Evolutionary conservation across 345 rosid genomes (phyloP).

Genomic region (Lepidium aucheri): DNA sequence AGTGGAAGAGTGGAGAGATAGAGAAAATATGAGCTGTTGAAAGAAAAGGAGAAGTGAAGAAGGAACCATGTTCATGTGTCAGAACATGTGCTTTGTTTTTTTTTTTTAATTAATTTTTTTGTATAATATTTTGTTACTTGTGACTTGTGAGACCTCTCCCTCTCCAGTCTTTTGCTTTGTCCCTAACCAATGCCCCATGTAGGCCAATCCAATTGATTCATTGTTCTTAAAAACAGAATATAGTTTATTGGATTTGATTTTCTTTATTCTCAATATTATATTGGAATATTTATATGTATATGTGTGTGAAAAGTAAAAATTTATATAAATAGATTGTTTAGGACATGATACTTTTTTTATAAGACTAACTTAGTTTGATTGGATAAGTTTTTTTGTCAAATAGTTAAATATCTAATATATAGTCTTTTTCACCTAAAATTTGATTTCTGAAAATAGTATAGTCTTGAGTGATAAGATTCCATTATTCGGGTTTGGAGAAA

Average conservation of each 20-base stretch:
- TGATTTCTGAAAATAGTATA: too few species aligned
- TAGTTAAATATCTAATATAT: too few species aligned
- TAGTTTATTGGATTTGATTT: background rate
- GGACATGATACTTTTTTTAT: too few species aligned
- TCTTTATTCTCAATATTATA: too few species aligned
- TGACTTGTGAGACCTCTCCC: constrained; percentile 20
- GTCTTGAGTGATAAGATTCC: too few species aligned
- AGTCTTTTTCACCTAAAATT: too few species aligned
- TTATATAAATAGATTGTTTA: background rate
- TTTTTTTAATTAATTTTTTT: background rate
- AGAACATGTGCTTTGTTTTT: constrained; percentile 32
- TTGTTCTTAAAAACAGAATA: background rate
- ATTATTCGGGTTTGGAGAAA: too few species aligned
- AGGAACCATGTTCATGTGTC: constrained; percentile 32
- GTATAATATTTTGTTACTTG: constrained; percentile 20
- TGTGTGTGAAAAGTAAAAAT: background rate
- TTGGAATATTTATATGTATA: too few species aligned
- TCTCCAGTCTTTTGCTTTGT: constrained; percentile 18
- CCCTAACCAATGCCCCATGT: constrained; percentile 27
- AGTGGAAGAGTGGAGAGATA: constrained; percentile 28
- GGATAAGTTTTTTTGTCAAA: too few species aligned
- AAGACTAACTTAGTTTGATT: too few species aligned
- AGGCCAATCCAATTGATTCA: constrained; percentile 21
- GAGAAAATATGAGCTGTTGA: constrained; percentile 29
- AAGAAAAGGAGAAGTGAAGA: constrained; percentile 26